Conservation (phyloP, 305 asterid species). For the Solanum hybrid region DNA sequence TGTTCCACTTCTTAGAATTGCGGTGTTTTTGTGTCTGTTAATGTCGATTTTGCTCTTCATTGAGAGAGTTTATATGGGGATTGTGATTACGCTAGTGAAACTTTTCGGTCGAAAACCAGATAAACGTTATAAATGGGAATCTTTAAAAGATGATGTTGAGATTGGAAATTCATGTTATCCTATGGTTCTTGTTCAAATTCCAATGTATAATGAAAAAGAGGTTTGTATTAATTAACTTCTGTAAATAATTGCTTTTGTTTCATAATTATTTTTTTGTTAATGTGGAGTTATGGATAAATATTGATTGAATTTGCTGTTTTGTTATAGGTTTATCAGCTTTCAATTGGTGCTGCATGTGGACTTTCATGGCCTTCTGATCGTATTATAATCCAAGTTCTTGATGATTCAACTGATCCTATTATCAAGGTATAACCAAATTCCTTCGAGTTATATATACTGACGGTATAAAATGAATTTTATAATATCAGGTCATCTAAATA, state of each 20-base stretch:
- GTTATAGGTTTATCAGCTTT: conserved; percentile 24
- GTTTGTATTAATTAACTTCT: not conserved
- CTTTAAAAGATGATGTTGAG: conserved; percentile 35
- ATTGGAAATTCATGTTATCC: conserved; percentile 27
- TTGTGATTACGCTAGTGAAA: conserved; percentile 24
- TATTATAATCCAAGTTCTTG: conserved; percentile 28
- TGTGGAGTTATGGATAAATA: not conserved
- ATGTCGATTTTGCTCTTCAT: conserved; percentile 36
- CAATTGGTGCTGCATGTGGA: conserved; percentile 33
- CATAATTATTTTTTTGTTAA: not conserved
- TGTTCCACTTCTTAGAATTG: conserved; percentile 25
- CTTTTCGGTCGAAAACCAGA: conserved; percentile 28
- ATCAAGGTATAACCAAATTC: conserved; percentile 9
- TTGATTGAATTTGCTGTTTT: not conserved
- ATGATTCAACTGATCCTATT: conserved; percentile 30
- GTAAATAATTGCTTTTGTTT: not conserved
- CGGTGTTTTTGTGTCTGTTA: conserved; percentile 19
- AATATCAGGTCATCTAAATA: not conserved
- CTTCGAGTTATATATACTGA: not conserved
- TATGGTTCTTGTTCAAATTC: conserved; percentile 39
- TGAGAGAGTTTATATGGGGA: conserved; percentile 31
- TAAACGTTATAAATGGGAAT: conserved; percentile 32
- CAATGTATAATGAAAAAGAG: conserved; percentile 44
- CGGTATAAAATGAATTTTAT: not conserved
- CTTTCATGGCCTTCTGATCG: conserved; percentile 35